Conservation (phyloP, 2,329 filamentous ascomycete genomes). For the Albophoma yamanashiensis region DNA sequence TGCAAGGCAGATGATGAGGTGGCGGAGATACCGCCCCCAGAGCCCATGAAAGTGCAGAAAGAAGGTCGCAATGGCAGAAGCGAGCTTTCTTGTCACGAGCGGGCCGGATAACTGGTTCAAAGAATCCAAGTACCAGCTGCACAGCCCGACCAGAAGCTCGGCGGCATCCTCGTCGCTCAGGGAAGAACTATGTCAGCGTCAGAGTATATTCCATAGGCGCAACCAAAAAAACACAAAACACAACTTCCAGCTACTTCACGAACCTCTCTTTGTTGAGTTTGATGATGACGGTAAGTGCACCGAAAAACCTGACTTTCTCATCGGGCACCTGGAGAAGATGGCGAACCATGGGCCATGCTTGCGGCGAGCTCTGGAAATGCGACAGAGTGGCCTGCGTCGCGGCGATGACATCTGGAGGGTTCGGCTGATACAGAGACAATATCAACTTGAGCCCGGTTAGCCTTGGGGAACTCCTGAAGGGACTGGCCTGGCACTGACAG, state of each 20-base stretch:
- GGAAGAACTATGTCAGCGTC: conserved; percentile 23
- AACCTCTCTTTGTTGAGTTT: conserved; percentile 90
- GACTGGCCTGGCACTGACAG: conserved; percentile 7
- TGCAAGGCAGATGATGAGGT: conserved; percentile 46
- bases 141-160: conserved; percentile 48
- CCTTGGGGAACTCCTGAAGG: background rate
- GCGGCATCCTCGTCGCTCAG: conserved; percentile 47
- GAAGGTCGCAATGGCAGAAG: conserved; percentile 65
- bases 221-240: background rate
- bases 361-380: conserved; percentile 62
- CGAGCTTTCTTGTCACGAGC: conserved; percentile 63
- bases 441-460: conserved; percentile 28
- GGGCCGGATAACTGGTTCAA: conserved; percentile 39
- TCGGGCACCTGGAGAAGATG: conserved; percentile 58
- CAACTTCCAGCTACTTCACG: no score
- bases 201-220: background rate
- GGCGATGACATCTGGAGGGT: conserved; percentile 33
- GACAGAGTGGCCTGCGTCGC: conserved; percentile 64
- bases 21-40: conserved; percentile 56
- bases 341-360: conserved; percentile 81
- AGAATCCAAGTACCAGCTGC: conserved; percentile 51
- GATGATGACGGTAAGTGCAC: conserved; percentile 82
- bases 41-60: conserved; percentile 59
- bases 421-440: conserved; percentile 41
- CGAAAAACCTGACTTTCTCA: conserved; percentile 80